A percentile compares a stretch with the other conserved stretches of the same genome.
These are phyloP conservation scores for Ceratopteris richardii DNA, from an alignment of 75 land plant species.

Conservation along the genomic window DNA sequence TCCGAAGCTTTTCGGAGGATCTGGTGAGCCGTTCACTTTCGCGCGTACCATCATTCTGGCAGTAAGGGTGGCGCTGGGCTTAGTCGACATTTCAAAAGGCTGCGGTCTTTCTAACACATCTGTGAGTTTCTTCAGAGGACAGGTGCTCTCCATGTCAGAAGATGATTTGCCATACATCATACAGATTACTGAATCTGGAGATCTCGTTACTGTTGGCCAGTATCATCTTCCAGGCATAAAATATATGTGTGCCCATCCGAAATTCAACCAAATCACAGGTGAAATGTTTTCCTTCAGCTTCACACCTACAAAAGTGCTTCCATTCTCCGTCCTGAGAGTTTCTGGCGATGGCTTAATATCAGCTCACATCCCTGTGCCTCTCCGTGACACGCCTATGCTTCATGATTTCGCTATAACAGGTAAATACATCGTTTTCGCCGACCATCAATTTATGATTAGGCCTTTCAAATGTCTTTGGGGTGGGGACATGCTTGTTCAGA, in stretches of 20 bases:
- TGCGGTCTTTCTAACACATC: constrained; percentile 58
- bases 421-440: constrained; percentile 43
- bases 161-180: constrained; percentile 52
- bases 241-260: constrained; percentile 83
- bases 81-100: constrained; percentile 32
- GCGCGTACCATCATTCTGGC: constrained; percentile 37
- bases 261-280: constrained; percentile 39
- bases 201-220: constrained; percentile 63
- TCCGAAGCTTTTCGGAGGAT: constrained; percentile 43
- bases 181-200: constrained; percentile 20
- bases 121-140: constrained; percentile 31
- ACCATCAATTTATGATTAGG: constrained; percentile 42
- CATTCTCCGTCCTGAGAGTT: constrained; percentile 47
- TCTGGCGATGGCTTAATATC: constrained; percentile 42
- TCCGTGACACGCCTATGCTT: constrained; percentile 25
- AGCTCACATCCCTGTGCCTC: constrained; percentile 39
- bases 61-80: constrained; percentile 30
- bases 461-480: constrained; percentile 28
- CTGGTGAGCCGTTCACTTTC: constrained; percentile 11
- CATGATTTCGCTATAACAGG: constrained; percentile 63
- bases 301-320: constrained; percentile 19
- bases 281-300: constrained; percentile 50
- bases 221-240: constrained; percentile 36
- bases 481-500: constrained; percentile 31
- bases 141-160: constrained; percentile 52